Conservation (phyloP, 2,329 filamentous ascomycete species). For the Colletotrichum trifolii region DNA sequence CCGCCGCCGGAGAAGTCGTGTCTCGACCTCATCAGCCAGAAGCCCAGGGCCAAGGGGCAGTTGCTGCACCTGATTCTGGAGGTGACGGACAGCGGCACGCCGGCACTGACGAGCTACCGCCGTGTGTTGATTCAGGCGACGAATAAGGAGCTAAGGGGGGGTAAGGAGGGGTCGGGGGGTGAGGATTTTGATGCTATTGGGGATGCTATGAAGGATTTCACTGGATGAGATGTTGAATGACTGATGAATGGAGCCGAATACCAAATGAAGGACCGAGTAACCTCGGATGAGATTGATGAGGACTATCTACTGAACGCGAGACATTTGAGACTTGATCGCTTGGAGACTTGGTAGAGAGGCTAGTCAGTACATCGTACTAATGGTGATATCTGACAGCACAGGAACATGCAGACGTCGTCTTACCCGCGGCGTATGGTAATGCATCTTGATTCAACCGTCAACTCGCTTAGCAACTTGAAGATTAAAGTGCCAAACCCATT, state of each 20-base stretch:
- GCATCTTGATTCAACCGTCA: no score
- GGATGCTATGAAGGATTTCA: constrained; percentile 30
- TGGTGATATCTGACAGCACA: no score
- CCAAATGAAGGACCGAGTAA: neutral
- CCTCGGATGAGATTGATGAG: neutral
- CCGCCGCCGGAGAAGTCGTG: constrained; percentile 50
- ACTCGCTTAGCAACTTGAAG: no score
- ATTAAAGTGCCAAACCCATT: no score
- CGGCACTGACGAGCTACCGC: constrained; percentile 58
- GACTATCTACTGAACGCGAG: no score
- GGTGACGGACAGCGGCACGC: constrained; percentile 56
- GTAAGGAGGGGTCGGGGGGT: neutral
- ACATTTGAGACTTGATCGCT: no score
- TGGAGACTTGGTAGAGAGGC: no score
- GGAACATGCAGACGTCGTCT: no score
- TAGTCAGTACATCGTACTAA: no score
- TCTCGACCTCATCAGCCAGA: constrained; percentile 17
- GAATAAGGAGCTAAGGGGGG: constrained; percentile 41
- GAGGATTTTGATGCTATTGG: constrained; percentile 15
- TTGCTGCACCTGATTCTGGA: constrained; percentile 61
- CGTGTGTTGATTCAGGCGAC: constrained; percentile 52
- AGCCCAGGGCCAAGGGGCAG: constrained; percentile 46
- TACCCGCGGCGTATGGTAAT: no score
- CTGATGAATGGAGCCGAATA: neutral
- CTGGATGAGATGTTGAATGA: constrained; percentile 3